Evolutionary conservation across 1,284 basidiomycete species (phyloP), one percentile per base, ranked within the genome.

Genomic region (Apiotrichum siamense): DNA sequence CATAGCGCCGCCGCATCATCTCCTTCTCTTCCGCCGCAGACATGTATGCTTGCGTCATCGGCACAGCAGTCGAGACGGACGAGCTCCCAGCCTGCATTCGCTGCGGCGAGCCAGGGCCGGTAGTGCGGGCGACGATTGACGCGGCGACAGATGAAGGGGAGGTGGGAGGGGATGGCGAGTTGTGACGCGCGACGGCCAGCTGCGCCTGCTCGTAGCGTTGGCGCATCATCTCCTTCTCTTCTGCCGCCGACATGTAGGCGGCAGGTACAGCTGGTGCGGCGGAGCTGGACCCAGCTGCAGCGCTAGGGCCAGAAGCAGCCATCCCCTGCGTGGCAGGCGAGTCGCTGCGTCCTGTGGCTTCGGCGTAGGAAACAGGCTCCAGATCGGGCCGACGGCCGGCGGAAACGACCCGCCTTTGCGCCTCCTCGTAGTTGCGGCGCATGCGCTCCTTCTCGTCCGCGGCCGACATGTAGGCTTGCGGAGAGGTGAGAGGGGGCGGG

Each of bases 401-500:
- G n/a, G n/a, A n/a, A n/a, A n/a, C 17, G 13, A 15, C 33, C 7
- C 17, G 33, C 13, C 17, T 20, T n/a, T 40, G 31, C 29, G 57
- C 54, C 17, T 45, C 60, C 43, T 64, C 66, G 51, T 69, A 67
- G 21, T 63, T 63, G 35, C 56, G 47, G 37, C 55, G 52, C 69
- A 71, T 70, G 49, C 56, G 50, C 38, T 65, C 66, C 50, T 68
- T 70, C 52, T 69, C 68, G 29, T 53, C 38, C 32, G 50, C 41
- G 2, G 62, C 64, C 3, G 57, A 55, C 7, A 47, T 35, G 37
- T 46, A 37, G 18, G 23, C n/a, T 7, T 25, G 24, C 40, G 26
- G 17, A 6, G n/a, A n/a, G n/a, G n/a, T n/a, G n/a, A n/a, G n/a
- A n/a, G n/a, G n/a, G n/a, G n/a, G n/a, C n/a, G n/a, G n/a, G n/a